phyloP scores from a whole-genome alignment of 768 basidiomycete genomes.

The Tephrocybe sp. region DNA sequence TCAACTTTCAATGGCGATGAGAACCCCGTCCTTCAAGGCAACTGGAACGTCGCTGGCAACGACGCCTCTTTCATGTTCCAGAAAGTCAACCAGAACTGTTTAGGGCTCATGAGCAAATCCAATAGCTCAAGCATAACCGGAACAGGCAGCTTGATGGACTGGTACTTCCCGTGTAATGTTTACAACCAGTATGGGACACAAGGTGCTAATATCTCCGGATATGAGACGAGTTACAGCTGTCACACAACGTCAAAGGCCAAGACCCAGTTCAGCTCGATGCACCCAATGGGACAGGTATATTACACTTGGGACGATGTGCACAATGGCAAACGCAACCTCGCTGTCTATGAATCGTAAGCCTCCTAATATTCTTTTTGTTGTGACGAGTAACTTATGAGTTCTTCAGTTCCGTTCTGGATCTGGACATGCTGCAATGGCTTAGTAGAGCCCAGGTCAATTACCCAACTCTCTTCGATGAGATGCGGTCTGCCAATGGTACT shows the following conservation, averaged over 20 bases:
- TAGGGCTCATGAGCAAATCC: conserved; percentile 72
- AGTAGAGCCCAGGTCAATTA: conserved; percentile 78
- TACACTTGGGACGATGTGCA: conserved; percentile 89
- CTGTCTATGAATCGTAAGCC: conserved; percentile 91
- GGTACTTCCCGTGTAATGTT: conserved; percentile 99
- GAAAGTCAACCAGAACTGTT: conserved; percentile 82
- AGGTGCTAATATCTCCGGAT: conserved; percentile 67
- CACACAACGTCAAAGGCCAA: conserved; percentile 63
- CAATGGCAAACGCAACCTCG: conserved; percentile 72
- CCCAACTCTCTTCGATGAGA: conserved; percentile 77
- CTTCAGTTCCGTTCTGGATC: conserved; percentile 81
- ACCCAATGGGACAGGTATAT: conserved; percentile 82
- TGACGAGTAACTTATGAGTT: conserved; percentile 9
- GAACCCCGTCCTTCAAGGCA: conserved; percentile 80
- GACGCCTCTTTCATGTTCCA: conserved; percentile 97
- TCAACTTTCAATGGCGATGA: conserved; percentile 71
- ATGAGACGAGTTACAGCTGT: conserved; percentile 66
- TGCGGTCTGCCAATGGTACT: conserved; percentile 68
- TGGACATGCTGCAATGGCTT: conserved; percentile 84
- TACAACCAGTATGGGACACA: conserved; percentile 68
- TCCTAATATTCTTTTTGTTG: neutral
- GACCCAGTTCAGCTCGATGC: conserved; percentile 45
- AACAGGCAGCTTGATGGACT: conserved; percentile 63
- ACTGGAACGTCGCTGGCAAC: conserved; percentile 79
- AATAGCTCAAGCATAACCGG: conserved; percentile 70